Conservation (phyloP, 768 basidiomycete genomes). For the Tricholoma matsutake region DNA sequence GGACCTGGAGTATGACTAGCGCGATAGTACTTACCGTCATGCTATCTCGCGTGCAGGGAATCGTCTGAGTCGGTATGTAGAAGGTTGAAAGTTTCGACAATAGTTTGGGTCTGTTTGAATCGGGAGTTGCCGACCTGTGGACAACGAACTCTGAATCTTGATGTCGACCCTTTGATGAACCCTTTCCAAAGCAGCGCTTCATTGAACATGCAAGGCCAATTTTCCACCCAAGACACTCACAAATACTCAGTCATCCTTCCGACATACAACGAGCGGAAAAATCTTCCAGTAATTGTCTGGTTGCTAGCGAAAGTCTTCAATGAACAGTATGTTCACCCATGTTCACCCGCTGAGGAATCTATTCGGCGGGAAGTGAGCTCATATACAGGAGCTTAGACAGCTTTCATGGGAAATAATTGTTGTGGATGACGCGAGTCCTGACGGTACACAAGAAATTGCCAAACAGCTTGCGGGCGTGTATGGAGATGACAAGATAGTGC, state of each 20-base stretch:
- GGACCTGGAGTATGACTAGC: slow-evolving; percentile 9
- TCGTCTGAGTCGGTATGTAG: slow-evolving; percentile 20
- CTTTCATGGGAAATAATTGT: slow-evolving; percentile 87
- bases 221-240: slow-evolving; percentile 50
- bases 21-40: slow-evolving; percentile 28
- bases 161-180: slow-evolving; percentile 46
- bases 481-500: slow-evolving; percentile 80
- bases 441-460: slow-evolving; percentile 90
- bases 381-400: slow-evolving; percentile 38
- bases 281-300: slow-evolving; percentile 87
- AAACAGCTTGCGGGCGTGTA: slow-evolving; percentile 73
- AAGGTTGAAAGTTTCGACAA: slow-evolving; percentile 11
- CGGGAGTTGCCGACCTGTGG: slow-evolving; percentile 13
- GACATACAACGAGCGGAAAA: slow-evolving; percentile 93
- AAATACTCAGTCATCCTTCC: slow-evolving; percentile 93
- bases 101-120: slow-evolving; percentile 20
- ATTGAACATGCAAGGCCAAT: slow-evolving; percentile 64
- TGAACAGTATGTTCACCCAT: slow-evolving; percentile 56
- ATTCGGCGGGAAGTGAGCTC: slow-evolving; percentile 8
- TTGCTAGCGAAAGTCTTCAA: slow-evolving; percentile 73
- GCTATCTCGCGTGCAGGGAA: slow-evolving; percentile 31
- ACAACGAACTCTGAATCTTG: neutral
- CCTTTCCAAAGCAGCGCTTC: slow-evolving; percentile 58
- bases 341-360: neutral
- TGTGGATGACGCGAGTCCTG: slow-evolving; percentile 91